Conservation (phyloP, 352 stramenopile species). For the Globisporangium yorkense region DNA sequence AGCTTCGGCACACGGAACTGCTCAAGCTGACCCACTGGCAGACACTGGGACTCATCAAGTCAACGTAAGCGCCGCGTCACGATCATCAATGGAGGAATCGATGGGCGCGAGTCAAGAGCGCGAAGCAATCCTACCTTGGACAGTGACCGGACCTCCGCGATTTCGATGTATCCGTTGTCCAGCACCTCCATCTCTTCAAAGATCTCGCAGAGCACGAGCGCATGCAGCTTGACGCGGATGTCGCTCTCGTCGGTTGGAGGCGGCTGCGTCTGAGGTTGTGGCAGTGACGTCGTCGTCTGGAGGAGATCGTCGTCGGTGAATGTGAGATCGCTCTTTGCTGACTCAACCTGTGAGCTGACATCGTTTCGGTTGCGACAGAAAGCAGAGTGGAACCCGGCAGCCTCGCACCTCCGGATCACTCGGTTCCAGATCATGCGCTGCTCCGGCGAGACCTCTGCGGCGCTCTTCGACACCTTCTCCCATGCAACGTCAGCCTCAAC, state of each 20-base stretch:
- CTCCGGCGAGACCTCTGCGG: conserved; percentile 14
- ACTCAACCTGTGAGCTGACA: neutral
- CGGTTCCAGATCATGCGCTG: conserved; percentile 62
- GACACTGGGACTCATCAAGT: conserved; percentile 4
- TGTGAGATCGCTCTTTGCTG: neutral
- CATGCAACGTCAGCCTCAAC: neutral
- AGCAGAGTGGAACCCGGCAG: conserved; percentile 22
- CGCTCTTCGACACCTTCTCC: conserved; percentile 2
- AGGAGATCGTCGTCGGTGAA: neutral
- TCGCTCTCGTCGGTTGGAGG: conserved; percentile 6
- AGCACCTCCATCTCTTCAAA: conserved; percentile 65
- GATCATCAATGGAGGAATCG: neutral
- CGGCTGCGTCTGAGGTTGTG: neutral
- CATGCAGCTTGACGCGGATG: conserved; percentile 30
- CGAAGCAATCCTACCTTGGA: conserved; percentile 23
- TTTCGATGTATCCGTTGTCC: conserved; percentile 59
- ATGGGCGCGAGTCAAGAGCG: neutral
- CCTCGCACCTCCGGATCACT: conserved; percentile 47
- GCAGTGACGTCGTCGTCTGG: neutral
- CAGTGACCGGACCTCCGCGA: conserved; percentile 62
- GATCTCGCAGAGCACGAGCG: conserved; percentile 46
- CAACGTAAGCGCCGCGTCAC: neutral
- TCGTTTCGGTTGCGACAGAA: conserved; percentile 7
- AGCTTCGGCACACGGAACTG: conserved; percentile 9
- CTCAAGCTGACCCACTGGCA: conserved; percentile 3